These are phyloP conservation scores for Beta corolliflora DNA, from an alignment of 179 eudicot species.

Conservation along the genomic window DNA sequence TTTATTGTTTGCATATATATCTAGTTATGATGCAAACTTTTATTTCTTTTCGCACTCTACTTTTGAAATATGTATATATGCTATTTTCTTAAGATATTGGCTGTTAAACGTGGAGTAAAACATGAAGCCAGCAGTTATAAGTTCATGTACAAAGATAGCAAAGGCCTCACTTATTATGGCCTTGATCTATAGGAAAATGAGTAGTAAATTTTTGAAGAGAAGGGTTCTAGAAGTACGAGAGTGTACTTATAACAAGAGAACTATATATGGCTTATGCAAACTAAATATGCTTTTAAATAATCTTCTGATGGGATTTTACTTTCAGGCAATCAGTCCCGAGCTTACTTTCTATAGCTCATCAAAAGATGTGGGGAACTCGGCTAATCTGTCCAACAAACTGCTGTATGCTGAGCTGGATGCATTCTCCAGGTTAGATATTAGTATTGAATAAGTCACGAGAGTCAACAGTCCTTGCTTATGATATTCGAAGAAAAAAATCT, in stretches of 20 bases:
- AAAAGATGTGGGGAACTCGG: slow-evolving; percentile 60
- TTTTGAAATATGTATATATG: too few species aligned
- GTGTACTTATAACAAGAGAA: neutral
- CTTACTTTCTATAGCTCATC: slow-evolving; percentile 90
- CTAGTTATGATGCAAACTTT: neutral
- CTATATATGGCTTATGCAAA: neutral
- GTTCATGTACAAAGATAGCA: neutral
- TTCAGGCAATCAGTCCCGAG: slow-evolving; percentile 96
- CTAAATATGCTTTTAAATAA: neutral
- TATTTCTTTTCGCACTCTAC: too few species aligned
- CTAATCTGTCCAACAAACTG: slow-evolving; percentile 75
- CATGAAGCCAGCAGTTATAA: neutral
- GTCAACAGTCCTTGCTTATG: neutral
- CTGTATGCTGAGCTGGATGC: slow-evolving; percentile 92
- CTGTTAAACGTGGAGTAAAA: neutral
- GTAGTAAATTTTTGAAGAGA: neutral
- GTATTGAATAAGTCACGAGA: slow-evolving; percentile 9
- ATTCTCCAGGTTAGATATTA: slow-evolving; percentile 69
- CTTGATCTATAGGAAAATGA: neutral
- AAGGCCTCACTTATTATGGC: neutral
- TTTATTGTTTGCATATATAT: neutral
- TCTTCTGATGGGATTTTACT: slow-evolving; percentile 23
- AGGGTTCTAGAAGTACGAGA: neutral
- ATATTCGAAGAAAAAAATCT: neutral
- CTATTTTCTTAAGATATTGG: too few species aligned